A percentile compares a stretch with the other conserved stretches of the same genome.
Evolutionary conservation across 139 green algal genomes (phyloP).

Genomic region (Pleodorina starrii): DNA sequence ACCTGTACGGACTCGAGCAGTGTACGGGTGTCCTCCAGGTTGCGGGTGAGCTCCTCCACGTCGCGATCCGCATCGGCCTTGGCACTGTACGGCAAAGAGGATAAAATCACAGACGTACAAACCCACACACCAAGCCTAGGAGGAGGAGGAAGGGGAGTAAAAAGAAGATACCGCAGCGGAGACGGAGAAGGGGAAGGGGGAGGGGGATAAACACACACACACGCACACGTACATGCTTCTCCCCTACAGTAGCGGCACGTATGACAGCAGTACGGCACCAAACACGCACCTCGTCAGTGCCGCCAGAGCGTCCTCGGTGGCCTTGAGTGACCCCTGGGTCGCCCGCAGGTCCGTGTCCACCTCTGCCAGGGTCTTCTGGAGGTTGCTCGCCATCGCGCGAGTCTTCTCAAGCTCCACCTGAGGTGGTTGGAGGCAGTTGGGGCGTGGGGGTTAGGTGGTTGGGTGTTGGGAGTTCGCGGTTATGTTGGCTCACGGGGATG

Average conservation of each 20-base stretch:
- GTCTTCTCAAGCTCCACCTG: conserved; percentile 27
- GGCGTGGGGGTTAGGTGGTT: too few relatives aligned
- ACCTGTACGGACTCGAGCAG: conserved; percentile 9
- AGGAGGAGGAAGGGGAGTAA: too few relatives aligned
- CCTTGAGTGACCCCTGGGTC: neutral
- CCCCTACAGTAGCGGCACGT: too few relatives aligned
- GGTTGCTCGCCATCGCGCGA: neutral
- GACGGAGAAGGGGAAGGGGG: too few relatives aligned
- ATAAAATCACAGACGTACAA: neutral
- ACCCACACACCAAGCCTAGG: too few relatives aligned
- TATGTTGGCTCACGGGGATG: too few relatives aligned
- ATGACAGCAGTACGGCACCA: too few relatives aligned
- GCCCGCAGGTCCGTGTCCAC: neutral
- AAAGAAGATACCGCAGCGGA: too few relatives aligned
- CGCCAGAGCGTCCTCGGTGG: neutral
- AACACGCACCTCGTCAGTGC: conserved; percentile 4
- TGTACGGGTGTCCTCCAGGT: neutral
- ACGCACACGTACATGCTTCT: neutral
- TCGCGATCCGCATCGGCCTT: neutral
- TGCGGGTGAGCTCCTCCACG: neutral
- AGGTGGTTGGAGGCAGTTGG: neutral
- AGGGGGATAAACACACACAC: neutral
- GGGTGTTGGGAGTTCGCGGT: too few relatives aligned
- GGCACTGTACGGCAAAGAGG: conserved; percentile 5
- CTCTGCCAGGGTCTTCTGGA: neutral